Conservation (phyloP, 257 asterid species). For the Solanum ahanhuiri region DNA sequence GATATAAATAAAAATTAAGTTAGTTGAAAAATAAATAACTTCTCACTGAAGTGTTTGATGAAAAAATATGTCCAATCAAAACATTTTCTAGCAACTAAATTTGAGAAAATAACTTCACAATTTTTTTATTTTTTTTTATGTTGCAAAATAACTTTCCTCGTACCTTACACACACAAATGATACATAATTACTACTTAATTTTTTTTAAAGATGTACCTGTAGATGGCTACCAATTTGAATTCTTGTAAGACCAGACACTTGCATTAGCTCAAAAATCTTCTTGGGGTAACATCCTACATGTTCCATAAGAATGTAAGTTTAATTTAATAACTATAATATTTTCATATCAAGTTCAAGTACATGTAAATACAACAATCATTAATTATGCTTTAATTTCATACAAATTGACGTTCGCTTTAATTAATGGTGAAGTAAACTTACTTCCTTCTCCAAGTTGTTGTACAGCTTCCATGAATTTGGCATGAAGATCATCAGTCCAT, state of each 20-base stretch:
- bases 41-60: neutral
- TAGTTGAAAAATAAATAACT: neutral
- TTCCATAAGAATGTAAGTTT: neutral
- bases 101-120: neutral
- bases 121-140: neutral
- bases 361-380: neutral
- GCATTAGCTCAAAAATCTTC: constrained; percentile 16
- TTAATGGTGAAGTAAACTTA: neutral
- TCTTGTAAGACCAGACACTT: constrained; percentile 17
- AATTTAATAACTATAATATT: neutral
- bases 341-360: neutral
- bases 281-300: constrained; percentile 14
- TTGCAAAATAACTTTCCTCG: neutral
- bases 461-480: constrained; percentile 10
- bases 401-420: neutral
- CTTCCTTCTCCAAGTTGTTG: constrained; percentile 25
- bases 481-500: constrained; percentile 17
- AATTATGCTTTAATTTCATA: neutral
- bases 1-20: neutral
- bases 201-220: constrained; percentile 3
- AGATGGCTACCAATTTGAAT: constrained; percentile 32
- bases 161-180: neutral
- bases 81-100: neutral
- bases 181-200: neutral
- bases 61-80: neutral